phyloP scores from a whole-genome alignment of 768 basidiomycete genomes.

The Postia placenta region DNA sequence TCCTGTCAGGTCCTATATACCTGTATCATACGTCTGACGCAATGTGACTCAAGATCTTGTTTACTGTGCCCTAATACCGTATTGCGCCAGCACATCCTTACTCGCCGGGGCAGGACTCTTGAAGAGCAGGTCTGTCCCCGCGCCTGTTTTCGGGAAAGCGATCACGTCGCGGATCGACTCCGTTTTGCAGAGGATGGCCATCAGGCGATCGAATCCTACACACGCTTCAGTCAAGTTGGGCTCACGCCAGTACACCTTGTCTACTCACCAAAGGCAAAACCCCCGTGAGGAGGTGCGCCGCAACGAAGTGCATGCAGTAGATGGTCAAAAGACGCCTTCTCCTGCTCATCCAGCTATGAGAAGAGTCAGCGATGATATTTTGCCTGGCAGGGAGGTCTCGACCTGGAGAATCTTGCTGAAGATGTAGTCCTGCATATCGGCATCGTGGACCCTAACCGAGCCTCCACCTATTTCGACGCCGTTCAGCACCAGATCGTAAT shows the following conservation, averaged over 20 bases:
- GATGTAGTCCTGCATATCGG: constrained; percentile 79
- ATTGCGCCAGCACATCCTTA: constrained; percentile 50
- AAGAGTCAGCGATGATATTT: background rate
- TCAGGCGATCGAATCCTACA: constrained; percentile 86
- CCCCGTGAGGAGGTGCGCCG: constrained; percentile 94
- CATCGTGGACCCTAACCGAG: constrained; percentile 89
- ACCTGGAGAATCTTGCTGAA: constrained; percentile 77
- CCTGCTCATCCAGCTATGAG: constrained; percentile 60
- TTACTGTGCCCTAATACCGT: constrained; percentile 44
- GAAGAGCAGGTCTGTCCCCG: constrained; percentile 82
- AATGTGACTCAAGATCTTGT: no score
- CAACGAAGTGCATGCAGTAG: constrained; percentile 81
- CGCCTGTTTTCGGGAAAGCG: constrained; percentile 89
- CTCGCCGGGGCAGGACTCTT: constrained; percentile 70
- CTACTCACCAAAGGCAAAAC: constrained; percentile 78
- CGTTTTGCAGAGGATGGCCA: constrained; percentile 85
- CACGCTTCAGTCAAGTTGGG: background rate
- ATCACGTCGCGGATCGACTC: constrained; percentile 92
- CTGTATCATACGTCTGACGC: background rate
- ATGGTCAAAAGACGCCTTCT: constrained; percentile 74
- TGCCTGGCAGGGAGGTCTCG: constrained; percentile 17
- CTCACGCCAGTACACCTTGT: background rate
- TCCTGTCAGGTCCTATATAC: background rate
- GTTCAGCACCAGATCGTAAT: constrained; percentile 93
- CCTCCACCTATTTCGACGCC: constrained; percentile 93